Percentiles rank a stretch among this genome's conserved stretches.
phyloP scores from a whole-genome alignment of 169 alveolate genomes.

The Cryptosporidium canis region DNA sequence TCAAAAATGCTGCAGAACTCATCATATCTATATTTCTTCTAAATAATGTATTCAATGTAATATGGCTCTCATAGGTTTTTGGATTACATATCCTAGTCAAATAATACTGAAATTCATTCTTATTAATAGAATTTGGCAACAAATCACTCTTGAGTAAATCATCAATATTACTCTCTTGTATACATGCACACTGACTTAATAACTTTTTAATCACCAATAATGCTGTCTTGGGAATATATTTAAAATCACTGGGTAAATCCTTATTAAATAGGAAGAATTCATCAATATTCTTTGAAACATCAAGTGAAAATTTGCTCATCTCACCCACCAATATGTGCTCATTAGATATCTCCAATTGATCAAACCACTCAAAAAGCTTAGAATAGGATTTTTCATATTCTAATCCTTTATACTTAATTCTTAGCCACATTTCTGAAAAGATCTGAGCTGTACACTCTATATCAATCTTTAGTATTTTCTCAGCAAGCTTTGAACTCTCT shows the following conservation, averaged over 20 bases:
- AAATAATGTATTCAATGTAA: slow-evolving; percentile 54
- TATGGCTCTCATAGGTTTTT: slow-evolving; percentile 48
- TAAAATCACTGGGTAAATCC: slow-evolving; percentile 39
- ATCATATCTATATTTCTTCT: slow-evolving; percentile 27
- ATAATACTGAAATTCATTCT: slow-evolving; percentile 45
- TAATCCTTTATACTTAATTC: slow-evolving; percentile 8
- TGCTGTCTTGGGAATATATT: slow-evolving; percentile 61
- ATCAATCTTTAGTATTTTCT: background rate
- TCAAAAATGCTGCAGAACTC: slow-evolving; percentile 24
- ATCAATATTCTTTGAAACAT: background rate
- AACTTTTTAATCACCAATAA: slow-evolving; percentile 14
- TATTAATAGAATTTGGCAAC: slow-evolving; percentile 46
- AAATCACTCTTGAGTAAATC: slow-evolving; percentile 28
- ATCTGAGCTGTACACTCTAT: background rate
- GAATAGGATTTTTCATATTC: background rate
- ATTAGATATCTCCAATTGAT: background rate
- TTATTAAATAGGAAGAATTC: background rate
- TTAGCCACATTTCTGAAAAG: slow-evolving; percentile 54
- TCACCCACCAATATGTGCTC: background rate
- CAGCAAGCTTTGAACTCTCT: background rate
- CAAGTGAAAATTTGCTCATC: background rate
- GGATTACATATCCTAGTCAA: slow-evolving; percentile 51
- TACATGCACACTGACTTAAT: background rate
- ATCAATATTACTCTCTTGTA: background rate
- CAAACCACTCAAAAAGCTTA: slow-evolving; percentile 5